Conservation (phyloP, 2,329 filamentous ascomycete genomes). For the Microdochium nivale region DNA sequence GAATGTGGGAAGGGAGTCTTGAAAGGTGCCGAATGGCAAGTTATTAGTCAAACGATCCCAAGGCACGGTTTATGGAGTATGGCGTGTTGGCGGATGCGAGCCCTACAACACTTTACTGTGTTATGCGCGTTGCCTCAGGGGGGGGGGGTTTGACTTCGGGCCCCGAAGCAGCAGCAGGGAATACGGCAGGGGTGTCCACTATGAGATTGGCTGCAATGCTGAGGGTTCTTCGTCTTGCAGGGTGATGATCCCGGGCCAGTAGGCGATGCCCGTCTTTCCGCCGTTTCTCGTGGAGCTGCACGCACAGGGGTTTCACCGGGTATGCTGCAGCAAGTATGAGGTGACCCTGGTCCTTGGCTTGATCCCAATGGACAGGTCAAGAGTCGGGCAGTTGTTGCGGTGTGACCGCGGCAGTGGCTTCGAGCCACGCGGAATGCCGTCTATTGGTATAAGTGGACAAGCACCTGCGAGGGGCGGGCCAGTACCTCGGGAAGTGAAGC, state of each 20-base stretch:
- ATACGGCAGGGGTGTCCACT: background rate
- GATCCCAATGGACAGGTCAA: background rate
- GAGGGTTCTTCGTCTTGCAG: background rate
- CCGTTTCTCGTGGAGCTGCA: background rate
- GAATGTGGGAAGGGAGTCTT: background rate
- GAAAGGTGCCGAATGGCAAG: background rate
- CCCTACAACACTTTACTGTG: background rate
- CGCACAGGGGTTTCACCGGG: background rate
- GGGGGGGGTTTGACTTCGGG: background rate
- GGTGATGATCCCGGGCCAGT: background rate
- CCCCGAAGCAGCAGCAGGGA: background rate
- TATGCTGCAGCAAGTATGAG: background rate
- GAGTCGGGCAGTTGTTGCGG: background rate
- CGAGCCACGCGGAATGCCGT: background rate
- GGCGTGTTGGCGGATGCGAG: background rate
- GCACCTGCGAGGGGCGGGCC: no score
- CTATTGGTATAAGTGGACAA: no score
- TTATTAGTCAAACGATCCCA: background rate
- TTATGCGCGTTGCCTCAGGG: background rate
- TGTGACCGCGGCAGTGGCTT: background rate
- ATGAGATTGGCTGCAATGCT: slow-evolving; percentile 1
- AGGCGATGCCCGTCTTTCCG: background rate
- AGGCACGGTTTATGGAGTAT: background rate
- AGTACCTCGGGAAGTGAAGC: no score
- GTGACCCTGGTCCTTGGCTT: background rate